These are phyloP conservation scores for Phytophthora sp. DNA, from an alignment of 352 stramenopile species.

Conservation along the genomic window DNA sequence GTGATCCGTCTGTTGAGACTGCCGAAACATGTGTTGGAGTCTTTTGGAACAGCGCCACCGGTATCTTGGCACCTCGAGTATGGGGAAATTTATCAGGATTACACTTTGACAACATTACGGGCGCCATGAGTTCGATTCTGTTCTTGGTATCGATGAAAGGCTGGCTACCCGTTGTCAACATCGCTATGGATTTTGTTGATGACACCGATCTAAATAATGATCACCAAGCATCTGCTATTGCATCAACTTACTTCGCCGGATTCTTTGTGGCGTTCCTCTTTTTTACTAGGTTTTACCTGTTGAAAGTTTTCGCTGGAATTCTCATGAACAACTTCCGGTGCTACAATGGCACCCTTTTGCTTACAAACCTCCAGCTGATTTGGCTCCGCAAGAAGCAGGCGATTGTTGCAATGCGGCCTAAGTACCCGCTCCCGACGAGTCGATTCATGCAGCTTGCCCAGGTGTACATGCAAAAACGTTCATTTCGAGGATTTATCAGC, in stretches of 20 bases:
- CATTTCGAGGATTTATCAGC: constrained; percentile 71
- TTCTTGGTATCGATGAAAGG: constrained; percentile 87
- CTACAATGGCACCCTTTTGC: constrained; percentile 80
- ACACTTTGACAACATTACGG: constrained; percentile 86
- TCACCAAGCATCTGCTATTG: constrained; percentile 72
- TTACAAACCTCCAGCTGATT: constrained; percentile 80
- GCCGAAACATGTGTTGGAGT: constrained; percentile 64
- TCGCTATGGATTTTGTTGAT: constrained; percentile 70
- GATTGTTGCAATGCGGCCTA: constrained; percentile 68
- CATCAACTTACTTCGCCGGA: constrained; percentile 79
- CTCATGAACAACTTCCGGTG: constrained; percentile 90
- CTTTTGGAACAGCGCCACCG: constrained; percentile 55
- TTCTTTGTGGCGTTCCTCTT: constrained; percentile 88
- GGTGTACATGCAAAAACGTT: constrained; percentile 67
- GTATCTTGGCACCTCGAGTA: constrained; percentile 71
- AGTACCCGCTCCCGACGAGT: constrained; percentile 76
- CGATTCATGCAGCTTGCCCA: constrained; percentile 62
- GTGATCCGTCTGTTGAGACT: constrained; percentile 60
- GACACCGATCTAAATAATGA: constrained; percentile 63
- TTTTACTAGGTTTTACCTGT: constrained; percentile 77
- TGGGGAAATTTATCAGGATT: constrained; percentile 81
- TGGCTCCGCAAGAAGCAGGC: constrained; percentile 76
- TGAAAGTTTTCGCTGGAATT: constrained; percentile 81
- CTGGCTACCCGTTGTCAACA: constrained; percentile 84
- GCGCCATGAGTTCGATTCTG: constrained; percentile 79